phyloP scores from a whole-genome alignment of 257 asterid genomes.

The Solanum bulbocastanum region DNA sequence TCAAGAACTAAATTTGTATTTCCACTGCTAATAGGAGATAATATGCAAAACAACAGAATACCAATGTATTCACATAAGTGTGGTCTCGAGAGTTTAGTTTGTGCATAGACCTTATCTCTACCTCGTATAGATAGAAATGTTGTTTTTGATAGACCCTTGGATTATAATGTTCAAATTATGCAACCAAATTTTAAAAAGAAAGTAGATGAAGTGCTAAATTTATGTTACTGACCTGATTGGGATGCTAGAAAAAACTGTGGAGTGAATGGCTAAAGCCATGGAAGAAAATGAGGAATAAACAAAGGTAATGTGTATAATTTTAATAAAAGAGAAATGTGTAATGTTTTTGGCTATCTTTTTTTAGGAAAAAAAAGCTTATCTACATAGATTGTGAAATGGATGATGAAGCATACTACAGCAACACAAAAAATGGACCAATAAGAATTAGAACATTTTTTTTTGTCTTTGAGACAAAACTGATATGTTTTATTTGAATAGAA shows the following conservation, averaged over 20 bases:
- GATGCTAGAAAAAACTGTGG: conserved; percentile 35
- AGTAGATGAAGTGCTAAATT: background rate
- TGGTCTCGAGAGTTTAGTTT: too few relatives aligned
- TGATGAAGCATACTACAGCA: background rate
- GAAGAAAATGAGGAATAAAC: background rate
- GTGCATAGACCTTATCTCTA: too few relatives aligned
- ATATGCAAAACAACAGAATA: too few relatives aligned
- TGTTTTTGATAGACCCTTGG: too few relatives aligned
- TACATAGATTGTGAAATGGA: conserved; percentile 5
- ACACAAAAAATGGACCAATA: conserved; percentile 12
- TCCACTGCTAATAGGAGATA: too few relatives aligned
- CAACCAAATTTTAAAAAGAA: background rate
- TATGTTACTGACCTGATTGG: conserved; percentile 24
- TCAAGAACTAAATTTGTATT: background rate
- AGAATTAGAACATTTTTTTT: background rate
- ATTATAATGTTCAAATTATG: too few relatives aligned
- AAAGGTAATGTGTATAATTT: background rate
- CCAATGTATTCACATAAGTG: too few relatives aligned
- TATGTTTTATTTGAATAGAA: background rate
- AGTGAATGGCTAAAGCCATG: conserved; percentile 55
- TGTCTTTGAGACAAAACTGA: background rate
- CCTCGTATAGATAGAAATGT: too few relatives aligned
- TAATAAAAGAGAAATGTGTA: background rate
- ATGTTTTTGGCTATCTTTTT: background rate
- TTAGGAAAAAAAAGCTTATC: conserved; percentile 23